Base-by-base conservation (phyloP, 169 alveolate species). In the Eimeria acervulina region DNA sequence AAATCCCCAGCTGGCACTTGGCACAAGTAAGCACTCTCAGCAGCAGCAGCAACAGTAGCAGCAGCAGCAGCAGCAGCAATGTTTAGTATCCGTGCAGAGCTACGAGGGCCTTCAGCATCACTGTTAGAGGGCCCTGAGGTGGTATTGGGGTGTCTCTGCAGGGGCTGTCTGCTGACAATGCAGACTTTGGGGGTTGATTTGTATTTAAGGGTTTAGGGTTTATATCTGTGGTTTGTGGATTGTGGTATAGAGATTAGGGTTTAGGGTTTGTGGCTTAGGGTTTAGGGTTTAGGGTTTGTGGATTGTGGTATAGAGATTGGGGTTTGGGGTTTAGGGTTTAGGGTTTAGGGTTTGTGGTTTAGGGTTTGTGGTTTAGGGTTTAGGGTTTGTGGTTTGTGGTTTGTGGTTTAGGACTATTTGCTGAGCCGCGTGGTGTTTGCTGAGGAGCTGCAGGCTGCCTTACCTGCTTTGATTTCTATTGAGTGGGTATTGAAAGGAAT, bases 391-490 rank as follows among this genome's bases (percentile, higher is more conserved):
- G n/a, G 55, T 47, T 5, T 47, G 12, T 47, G 55, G 5, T 5
- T 47, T 7, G 5, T 5, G 5, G 55, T 47, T 7, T 47, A 47
- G 95, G 95, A 90, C 28, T n/a, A 40, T 31, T 59, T 90, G 40
- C 63, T 90, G 63, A 90, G 95, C 63, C 95, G 95, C 28, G 42
- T 90, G 28, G 95, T 90, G 40, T 74, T 78, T 1, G 78, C 72
- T 42, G 95, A 90, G 61, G 95, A 90, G 95, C 40, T 90, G 40
- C 95, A 90, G 63, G 95, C 63, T 23, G 85, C 76, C 15, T 40
- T 90, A 38, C 85, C 66, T 3, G 26, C 59, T 81, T 61, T 90
- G 42, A 33, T 47, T 13, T 61, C 95, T 17, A 74, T 76, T 8
- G 70, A 61, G 33, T 72, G 89, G 90, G 90, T 90, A 6, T 1